Evolutionary conservation across 257 asterid genomes (phyloP), one percentile per base, ranked within the genome.

Genomic region (Nicotiana undulata): DNA sequence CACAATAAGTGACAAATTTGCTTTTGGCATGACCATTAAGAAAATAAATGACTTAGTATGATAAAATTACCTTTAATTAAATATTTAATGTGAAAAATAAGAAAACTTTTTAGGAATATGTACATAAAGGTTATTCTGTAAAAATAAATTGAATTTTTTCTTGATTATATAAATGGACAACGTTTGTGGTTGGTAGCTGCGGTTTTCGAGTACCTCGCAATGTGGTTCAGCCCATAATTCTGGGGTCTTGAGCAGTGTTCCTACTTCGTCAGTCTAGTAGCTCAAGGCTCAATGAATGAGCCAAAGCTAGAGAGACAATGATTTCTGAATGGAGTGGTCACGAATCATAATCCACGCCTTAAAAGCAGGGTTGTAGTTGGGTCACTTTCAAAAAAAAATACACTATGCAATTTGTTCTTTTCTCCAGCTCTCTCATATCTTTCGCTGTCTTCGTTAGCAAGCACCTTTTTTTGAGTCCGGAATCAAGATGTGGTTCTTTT

Each of bases 211-310:
- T 70, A 31, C 13, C 55, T 49, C 8, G 46, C 65, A 75, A 32
- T 51, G 76, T 68, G 76, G 49, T 68, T 53, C 76, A 68, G 76
- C 56, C 76, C 76, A 68, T 34, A 44, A 70, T 70, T 44, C 22
- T 44, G 37, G 59, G 22, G 59, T 44, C 44, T 70, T 70, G 37
- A 58, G 77, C 59, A 70, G 59, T 70, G 59, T 70, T 70, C 59
- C 59, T 20, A 20, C 77, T 20, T 22, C 20, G 17, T 13, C 17
- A 0, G 6, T 51, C 2, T 3, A 3, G 55, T 49, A 37, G 44
- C 55, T 68, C 77, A 11, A 2, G 58, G 77, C 77, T 68, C 58
- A 70, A 70, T 12, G 77, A 40, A 40, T 32, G 53, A 67, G 26
- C 26, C 31, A 22, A 58, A 65, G 0, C 13, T 1, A 37, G 11